phyloP scores from a whole-genome alignment of 495 filamentous ascomycete species.

The Choiromyces venosus region DNA sequence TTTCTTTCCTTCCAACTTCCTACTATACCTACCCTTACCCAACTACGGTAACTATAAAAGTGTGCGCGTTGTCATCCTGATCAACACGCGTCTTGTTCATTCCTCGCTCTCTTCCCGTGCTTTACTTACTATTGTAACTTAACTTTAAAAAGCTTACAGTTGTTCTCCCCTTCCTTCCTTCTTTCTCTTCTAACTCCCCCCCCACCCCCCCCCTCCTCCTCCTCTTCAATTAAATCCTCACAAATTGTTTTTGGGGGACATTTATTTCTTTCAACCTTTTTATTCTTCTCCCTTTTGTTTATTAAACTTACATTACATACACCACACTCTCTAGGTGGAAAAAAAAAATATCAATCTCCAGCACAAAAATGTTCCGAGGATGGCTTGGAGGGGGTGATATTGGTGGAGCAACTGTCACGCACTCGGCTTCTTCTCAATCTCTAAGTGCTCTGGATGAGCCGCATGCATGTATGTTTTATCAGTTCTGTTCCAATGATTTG shows the following conservation, averaged over 20 bases:
- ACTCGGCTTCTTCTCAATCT: constrained; percentile 50
- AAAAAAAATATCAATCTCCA: not conserved
- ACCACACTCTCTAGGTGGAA: not conserved
- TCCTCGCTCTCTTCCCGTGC: not conserved
- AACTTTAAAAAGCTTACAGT: not conserved
- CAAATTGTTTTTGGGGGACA: not conserved
- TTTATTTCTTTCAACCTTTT: constrained; percentile 11
- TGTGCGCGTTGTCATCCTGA: not conserved
- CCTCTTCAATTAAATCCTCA: not conserved
- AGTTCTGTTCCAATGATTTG: too few species aligned
- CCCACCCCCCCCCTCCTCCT: not conserved
- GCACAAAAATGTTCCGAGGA: constrained; percentile 29
- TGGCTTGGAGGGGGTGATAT: constrained; percentile 30
- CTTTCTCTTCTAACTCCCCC: too few species aligned
- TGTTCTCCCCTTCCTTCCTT: not conserved
- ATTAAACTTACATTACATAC: not conserved
- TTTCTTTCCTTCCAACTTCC: too few species aligned
- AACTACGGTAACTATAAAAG: not conserved
- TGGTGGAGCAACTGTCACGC: constrained; percentile 19
- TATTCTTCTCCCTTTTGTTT: not conserved
- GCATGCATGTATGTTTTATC: constrained; percentile 53
- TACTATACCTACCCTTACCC: not conserved
- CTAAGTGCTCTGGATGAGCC: constrained; percentile 56
- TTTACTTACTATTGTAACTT: not conserved
- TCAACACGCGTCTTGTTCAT: not conserved